phyloP scores from a whole-genome alignment of 192 early-diverging fungal species.

The Dissophora globulifera region DNA sequence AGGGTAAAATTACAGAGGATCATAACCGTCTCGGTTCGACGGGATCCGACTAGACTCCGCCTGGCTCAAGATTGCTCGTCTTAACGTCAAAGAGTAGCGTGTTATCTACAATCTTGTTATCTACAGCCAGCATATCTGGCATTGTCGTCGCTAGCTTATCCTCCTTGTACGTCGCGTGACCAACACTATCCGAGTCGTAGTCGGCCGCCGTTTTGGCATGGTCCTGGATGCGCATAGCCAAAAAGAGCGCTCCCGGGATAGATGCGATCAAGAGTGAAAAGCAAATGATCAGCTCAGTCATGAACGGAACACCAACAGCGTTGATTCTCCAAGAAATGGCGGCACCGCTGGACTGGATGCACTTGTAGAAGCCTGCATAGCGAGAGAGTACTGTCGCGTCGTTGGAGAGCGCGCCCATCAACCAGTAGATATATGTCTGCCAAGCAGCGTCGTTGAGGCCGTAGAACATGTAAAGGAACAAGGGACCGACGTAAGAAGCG shows the following conservation, averaged over 20 bases:
- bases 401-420: conserved; percentile 88
- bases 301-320: not conserved
- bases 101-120: no score
- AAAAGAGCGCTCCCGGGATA: not conserved
- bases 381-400: conserved; percentile 76
- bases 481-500: conserved; percentile 2
- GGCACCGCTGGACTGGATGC: conserved; percentile 80
- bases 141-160: no score
- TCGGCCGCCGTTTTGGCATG: no score
- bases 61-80: no score
- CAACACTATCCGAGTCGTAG: no score
- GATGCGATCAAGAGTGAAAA: not conserved
- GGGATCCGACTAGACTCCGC: no score
- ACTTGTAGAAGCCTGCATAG: conserved; percentile 89
- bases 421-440: conserved; percentile 72
- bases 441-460: conserved; percentile 37
- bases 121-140: no score
- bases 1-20: no score
- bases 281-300: not conserved
- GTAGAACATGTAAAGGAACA: conserved; percentile 25
- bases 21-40: no score
- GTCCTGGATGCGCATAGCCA: no score
- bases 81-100: no score
- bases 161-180: no score
- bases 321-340: conserved; percentile 55